These are phyloP conservation scores for Paraleonurus japonicus DNA, from an alignment of 257 asterid species.

Conservation along the genomic window DNA sequence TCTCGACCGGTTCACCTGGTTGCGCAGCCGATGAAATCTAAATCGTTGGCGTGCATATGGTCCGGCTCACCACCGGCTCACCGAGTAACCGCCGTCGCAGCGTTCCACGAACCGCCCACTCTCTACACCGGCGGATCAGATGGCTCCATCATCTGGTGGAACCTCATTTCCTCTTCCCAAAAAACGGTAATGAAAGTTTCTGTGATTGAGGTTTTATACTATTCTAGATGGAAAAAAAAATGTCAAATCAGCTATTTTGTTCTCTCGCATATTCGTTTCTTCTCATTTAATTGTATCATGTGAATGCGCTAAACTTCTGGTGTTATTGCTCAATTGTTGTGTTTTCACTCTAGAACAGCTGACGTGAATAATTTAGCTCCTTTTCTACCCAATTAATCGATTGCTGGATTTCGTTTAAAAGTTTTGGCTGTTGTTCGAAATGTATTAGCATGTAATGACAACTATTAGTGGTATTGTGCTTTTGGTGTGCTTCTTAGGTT, in stretches of 20 bases:
- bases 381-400: not conserved
- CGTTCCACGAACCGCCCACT: constrained; percentile 63
- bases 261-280: not conserved
- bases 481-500: not conserved
- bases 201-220: not conserved
- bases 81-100: constrained; percentile 79
- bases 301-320: constrained; percentile 18
- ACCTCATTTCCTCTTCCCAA: constrained; percentile 41
- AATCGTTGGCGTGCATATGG: constrained; percentile 96
- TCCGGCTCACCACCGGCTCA: constrained; percentile 85
- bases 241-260: not conserved
- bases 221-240: not conserved
- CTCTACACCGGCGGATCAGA: constrained; percentile 97
- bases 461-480: constrained; percentile 2
- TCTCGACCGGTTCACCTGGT: constrained; percentile 30
- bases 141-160: constrained; percentile 99
- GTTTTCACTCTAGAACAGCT: not conserved
- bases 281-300: not conserved
- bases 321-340: not conserved
- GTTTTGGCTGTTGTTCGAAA: not conserved
- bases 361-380: not conserved
- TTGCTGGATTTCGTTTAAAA: constrained; percentile 12
- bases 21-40: constrained; percentile 70
- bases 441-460: not conserved
- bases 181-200: constrained; percentile 35